Base-by-base conservation (phyloP, 352 stramenopile species). In the Pythium aristosporum region DNA sequence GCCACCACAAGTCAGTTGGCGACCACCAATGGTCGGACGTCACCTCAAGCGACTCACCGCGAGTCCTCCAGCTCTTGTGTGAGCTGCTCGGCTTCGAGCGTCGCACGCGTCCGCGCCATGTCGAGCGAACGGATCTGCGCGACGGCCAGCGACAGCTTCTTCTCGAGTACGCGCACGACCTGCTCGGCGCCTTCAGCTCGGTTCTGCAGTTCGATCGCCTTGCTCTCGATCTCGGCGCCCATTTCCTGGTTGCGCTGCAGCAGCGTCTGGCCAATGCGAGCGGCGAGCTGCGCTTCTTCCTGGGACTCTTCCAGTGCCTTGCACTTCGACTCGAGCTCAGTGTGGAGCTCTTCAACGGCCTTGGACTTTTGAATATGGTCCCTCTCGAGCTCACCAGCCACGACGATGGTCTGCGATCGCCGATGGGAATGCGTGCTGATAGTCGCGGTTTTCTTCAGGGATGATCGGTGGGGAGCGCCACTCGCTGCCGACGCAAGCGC, bases 171-270 rank as follows among this genome's bases (percentile, higher is more conserved):
- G 39, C 71, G 69, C 20, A 76, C 65, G 61, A 82, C 74, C 10
- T 74, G 66, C 64, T 85, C 76, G 5, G 76, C 76, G n/a, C 55
- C 67, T 47, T 85, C 74, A 6, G 72, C 76, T 15, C 74, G 69
- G n/a, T 65, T 61, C 36, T 74, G 54, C 2, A 85, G 55, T 74
- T 80, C 67, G 7, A 63, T 65, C 50, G 61, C 60, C 13, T 69
- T 67, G 48, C 42, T 64, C 49, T 82, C 69, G 39, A 69, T 80
- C 57, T 82, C 70, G 16, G 65, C 74, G 6, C 71, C 76, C 60
- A 85, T 73, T 53, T 82, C 73, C 34, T 85, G 72, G 5, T 77
- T 85, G n/a, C 74, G 70, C 37, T 75, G 64, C 5, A 85, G 67
- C 39, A 85, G 60, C 51, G 76, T 77, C 58, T 80, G 69, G n/a